These are phyloP conservation scores for Bjerkandera adusta DNA, from an alignment of 1,284 basidiomycete species.

Conservation along the genomic window DNA sequence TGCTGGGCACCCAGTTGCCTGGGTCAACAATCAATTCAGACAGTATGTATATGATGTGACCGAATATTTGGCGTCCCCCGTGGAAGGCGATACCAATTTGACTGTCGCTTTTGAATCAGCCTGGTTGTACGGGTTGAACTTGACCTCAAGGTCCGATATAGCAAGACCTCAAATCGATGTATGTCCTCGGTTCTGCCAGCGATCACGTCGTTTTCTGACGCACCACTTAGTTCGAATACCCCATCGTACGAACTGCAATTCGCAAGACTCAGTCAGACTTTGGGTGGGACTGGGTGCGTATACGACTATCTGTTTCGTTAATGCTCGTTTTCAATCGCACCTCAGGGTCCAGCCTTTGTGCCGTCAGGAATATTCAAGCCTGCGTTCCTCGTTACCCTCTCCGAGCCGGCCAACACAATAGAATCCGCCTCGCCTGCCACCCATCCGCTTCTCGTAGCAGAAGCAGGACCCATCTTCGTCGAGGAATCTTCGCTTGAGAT, in stretches of 20 bases:
- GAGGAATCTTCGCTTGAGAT: slow-evolving; percentile 56
- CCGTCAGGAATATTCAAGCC: slow-evolving; percentile 55
- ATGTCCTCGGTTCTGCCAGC: background rate
- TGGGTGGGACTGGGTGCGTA: slow-evolving; percentile 56
- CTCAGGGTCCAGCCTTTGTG: slow-evolving; percentile 56
- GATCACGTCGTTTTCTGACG: too few species aligned
- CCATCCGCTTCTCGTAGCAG: slow-evolving; percentile 25
- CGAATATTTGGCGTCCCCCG: slow-evolving; percentile 33
- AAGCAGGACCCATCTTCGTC: slow-evolving; percentile 38
- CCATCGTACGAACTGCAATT: slow-evolving; percentile 46
- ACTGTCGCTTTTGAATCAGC: slow-evolving; percentile 55
- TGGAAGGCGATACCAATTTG: slow-evolving; percentile 37
- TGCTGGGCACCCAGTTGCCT: slow-evolving; percentile 48
- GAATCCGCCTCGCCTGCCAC: slow-evolving; percentile 12
- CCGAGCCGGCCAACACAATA: slow-evolving; percentile 11
- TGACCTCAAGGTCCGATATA: slow-evolving; percentile 45
- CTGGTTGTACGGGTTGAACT: slow-evolving; percentile 50
- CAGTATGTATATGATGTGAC: slow-evolving; percentile 56
- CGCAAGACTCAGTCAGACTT: slow-evolving; percentile 57
- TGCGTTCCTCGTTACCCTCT: slow-evolving; percentile 46
- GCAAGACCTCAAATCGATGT: slow-evolving; percentile 36
- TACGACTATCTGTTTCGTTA: too few species aligned
- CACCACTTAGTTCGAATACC: slow-evolving; percentile 44
- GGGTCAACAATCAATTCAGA: slow-evolving; percentile 58
- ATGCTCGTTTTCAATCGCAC: too few species aligned